Percentiles rank a stretch among this genome's conserved stretches.
phyloP scores from a whole-genome alignment of 2,329 filamentous ascomycete genomes.

The Pyricularia sp. region DNA sequence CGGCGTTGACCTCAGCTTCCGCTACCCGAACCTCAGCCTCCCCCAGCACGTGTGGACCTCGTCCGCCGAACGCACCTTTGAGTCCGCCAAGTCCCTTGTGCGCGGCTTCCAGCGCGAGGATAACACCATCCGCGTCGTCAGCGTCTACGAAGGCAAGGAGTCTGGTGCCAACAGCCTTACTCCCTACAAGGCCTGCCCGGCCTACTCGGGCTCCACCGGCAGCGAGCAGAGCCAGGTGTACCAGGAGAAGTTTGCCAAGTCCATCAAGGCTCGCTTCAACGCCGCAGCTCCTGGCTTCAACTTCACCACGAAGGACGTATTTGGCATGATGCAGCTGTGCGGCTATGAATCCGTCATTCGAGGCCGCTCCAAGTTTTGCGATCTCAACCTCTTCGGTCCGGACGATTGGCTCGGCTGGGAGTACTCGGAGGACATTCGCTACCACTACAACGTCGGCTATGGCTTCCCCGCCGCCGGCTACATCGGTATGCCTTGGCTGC shows the following conservation, averaged over 20 bases:
- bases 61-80: constrained; percentile 50
- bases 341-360: constrained; percentile 57
- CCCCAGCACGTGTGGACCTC: constrained; percentile 52
- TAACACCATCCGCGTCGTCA: constrained; percentile 42
- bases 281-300: constrained; percentile 46
- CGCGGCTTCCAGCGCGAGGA: constrained; percentile 44
- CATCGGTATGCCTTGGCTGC: constrained; percentile 58
- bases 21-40: constrained; percentile 43
- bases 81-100: constrained; percentile 49
- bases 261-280: constrained; percentile 49
- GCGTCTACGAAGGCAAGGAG: constrained; percentile 45
- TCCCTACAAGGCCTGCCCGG: constrained; percentile 55
- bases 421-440: constrained; percentile 54
- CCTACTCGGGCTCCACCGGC: constrained; percentile 48
- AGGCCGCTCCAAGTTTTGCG: constrained; percentile 52
- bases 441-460: constrained; percentile 58
- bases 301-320: constrained; percentile 53
- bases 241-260: constrained; percentile 46
- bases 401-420: constrained; percentile 60
- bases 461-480: constrained; percentile 46
- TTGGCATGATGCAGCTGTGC: constrained; percentile 57
- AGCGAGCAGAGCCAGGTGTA: constrained; percentile 43
- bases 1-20: constrained; percentile 46
- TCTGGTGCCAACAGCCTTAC: constrained; percentile 52
- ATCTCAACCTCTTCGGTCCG: constrained; percentile 46